These are phyloP conservation scores for Chaetomium tenue DNA, from an alignment of 495 filamentous ascomycete genomes.

Conservation along the genomic window DNA sequence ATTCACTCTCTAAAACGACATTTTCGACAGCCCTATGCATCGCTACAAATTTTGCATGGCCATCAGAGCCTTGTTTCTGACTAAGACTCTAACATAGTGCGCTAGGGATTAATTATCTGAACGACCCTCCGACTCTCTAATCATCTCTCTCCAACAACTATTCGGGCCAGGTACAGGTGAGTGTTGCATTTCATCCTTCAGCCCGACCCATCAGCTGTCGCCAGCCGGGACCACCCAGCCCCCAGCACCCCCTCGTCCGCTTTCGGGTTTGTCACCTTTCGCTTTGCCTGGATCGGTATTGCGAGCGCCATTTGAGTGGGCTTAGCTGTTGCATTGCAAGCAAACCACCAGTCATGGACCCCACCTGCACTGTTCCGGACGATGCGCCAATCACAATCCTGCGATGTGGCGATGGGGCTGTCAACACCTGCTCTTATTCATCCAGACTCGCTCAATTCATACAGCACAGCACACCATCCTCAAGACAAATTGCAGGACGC, in stretches of 20 bases:
- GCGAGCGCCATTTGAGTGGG: background rate
- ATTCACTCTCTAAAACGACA: background rate
- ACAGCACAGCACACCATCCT: background rate
- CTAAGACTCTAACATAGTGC: background rate
- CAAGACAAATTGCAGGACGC: conserved; percentile 10
- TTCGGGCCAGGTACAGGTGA: conserved; percentile 15
- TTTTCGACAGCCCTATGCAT: background rate
- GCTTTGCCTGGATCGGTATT: background rate
- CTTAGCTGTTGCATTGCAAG: conserved; percentile 14
- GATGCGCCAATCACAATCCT: conserved; percentile 9
- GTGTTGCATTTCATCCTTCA: conserved; percentile 13
- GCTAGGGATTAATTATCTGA: background rate
- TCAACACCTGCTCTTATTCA: background rate
- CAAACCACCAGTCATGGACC: background rate
- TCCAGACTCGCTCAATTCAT: background rate
- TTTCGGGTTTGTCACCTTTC: background rate
- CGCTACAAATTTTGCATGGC: background rate
- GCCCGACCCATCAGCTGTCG: conserved; percentile 12
- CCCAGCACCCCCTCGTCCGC: background rate
- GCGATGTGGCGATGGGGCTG: background rate
- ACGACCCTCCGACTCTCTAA: background rate
- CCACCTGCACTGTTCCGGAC: background rate
- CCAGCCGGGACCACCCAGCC: conserved; percentile 9
- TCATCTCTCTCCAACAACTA: background rate
- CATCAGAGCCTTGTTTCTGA: background rate